A percentile compares a stretch with the other conserved stretches of the same genome.
phyloP scores from a whole-genome alignment of 164 flowering plant species.

The Paratinospora sagittata region DNA sequence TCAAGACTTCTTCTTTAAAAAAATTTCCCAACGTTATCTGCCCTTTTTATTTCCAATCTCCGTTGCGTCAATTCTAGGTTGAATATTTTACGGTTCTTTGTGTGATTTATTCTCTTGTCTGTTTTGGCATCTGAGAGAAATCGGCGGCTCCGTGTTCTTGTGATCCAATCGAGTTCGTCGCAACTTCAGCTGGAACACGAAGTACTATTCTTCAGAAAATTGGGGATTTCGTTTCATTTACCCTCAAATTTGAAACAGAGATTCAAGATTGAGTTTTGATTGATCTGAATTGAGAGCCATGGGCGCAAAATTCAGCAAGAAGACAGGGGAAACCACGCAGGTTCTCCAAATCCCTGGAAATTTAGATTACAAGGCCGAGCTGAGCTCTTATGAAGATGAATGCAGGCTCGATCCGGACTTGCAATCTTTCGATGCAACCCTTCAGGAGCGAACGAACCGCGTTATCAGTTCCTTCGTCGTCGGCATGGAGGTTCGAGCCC shows the following conservation, averaged over 20 bases:
- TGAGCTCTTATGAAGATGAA: constrained; percentile 60
- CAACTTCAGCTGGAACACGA: too few relatives aligned
- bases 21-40: neutral
- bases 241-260: neutral
- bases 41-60: neutral
- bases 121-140: neutral
- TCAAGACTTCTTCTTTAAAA: neutral
- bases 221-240: too few relatives aligned
- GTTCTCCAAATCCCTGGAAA: constrained; percentile 9
- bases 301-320: constrained; percentile 30
- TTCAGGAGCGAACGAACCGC: constrained; percentile 48
- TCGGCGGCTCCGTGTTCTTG: too few relatives aligned
- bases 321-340: constrained; percentile 19
- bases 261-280: neutral
- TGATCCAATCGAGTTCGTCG: too few relatives aligned
- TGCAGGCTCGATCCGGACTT: constrained; percentile 57
- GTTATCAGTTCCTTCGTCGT: constrained; percentile 50
- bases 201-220: too few relatives aligned
- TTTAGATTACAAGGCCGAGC: constrained; percentile 29
- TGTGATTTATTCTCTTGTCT: neutral
- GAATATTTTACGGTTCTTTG: neutral
- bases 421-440: constrained; percentile 43
- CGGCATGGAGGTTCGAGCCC: constrained; percentile 46
- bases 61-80: neutral
- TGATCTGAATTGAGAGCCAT: constrained; percentile 5